Base-by-base conservation (phyloP, 768 basidiomycete genomes). In the Lactarius akahatsu region DNA sequence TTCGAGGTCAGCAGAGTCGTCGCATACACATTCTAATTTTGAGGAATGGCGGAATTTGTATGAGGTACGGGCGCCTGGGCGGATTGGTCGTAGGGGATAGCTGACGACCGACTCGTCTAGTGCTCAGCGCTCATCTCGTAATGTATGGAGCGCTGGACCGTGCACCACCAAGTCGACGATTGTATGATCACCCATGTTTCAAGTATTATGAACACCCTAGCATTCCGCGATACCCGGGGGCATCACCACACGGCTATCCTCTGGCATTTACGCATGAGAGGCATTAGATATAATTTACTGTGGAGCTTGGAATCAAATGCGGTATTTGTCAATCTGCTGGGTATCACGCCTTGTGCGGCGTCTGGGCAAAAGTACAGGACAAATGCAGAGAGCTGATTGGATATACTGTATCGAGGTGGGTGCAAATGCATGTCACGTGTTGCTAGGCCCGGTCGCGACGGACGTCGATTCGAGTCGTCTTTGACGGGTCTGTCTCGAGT, bases 1-100 rank as follows among this genome's bases (percentile, higher is more conserved):
- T 67, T 67, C 7, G 62, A 67, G 23, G 55, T 63, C 26, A 54
- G 62, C 57, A 63, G 61, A 32, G 57, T 63, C 23, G 59, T 63
- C 45, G 62, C 58, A 28, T 67, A 67, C 50, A 67, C 66, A 3
- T 67, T 67, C 61, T 67, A 30, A 13, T 47, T 40, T 16, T 13
- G 40, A 40, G 30, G 30, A 32, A 8, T 32, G 30, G 30, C 15
- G 40, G 40, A 16, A 16, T 5, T 15, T 16, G 40, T 11, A 36
- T 16, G 16, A 57, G n/a, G 36, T 57, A 36, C 23, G 57, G 11
- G 57, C 36, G 36, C 13, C 13, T 23, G 3, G 10, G n/a, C 3
- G 30, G 5, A 18, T 30, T 57, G 30, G 30, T 36, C 30, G 55
- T 4, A 34, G 3, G 55, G 30, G 16, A 28, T 56, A 26, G 11